Conservation (phyloP, 345 rosid species). For the Salix brachista region DNA sequence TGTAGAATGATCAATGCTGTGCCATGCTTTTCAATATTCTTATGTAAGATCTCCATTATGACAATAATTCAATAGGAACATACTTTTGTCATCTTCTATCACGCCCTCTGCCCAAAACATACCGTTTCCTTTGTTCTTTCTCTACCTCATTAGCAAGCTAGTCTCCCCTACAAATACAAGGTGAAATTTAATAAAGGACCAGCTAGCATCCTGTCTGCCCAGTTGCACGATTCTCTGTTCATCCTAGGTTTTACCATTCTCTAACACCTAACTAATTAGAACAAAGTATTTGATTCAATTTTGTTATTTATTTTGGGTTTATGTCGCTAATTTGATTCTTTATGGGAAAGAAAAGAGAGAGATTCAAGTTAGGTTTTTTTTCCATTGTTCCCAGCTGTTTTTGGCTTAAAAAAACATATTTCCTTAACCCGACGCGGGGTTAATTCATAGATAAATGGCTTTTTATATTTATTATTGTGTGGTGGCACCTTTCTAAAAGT, state of each 20-base stretch:
- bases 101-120: slow-evolving; percentile 10
- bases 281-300: not conserved
- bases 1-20: not conserved
- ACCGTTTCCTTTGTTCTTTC: slow-evolving; percentile 6
- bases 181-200: not conserved
- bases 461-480: too few species aligned
- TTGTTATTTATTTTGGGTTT: not conserved
- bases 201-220: not conserved
- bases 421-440: too few species aligned
- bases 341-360: too few species aligned
- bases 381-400: too few species aligned
- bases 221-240: not conserved
- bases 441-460: too few species aligned
- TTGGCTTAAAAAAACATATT: too few species aligned
- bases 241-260: not conserved
- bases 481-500: too few species aligned
- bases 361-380: too few species aligned
- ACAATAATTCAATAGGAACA: not conserved
- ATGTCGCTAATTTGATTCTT: too few species aligned
- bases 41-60: too few species aligned
- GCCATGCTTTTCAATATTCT: too few species aligned
- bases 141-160: not conserved
- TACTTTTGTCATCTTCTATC: slow-evolving; percentile 8
- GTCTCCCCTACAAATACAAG: not conserved
- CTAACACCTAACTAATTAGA: not conserved